Percentiles rank a stretch among this genome's conserved stretches.
phyloP scores from a whole-genome alignment of 2,329 filamentous ascomycete species.

The Elsinoe arachidis region DNA sequence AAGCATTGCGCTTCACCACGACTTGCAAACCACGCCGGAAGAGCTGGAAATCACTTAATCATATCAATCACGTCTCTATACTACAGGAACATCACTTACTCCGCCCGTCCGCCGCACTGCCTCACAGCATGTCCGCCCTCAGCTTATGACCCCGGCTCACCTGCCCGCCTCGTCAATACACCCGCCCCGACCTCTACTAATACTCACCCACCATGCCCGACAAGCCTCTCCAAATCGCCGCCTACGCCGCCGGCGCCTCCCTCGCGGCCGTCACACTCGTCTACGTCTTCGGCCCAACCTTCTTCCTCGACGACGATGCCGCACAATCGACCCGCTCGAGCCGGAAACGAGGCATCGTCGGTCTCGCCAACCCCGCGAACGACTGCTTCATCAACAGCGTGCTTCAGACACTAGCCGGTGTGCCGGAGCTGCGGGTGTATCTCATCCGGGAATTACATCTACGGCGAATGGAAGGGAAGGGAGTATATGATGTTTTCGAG shows the following conservation, averaged over 20 bases:
- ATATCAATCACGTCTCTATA: neutral
- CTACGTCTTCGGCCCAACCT: constrained; percentile 97
- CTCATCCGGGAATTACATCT: constrained; percentile 86
- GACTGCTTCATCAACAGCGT: constrained; percentile 82
- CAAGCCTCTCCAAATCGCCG: constrained; percentile 72
- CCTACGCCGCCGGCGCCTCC: constrained; percentile 90
- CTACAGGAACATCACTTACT: no score
- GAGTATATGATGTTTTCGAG: constrained; percentile 55
- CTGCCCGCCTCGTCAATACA: neutral
- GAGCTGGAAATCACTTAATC: neutral
- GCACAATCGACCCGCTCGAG: constrained; percentile 45
- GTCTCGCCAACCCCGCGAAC: constrained; percentile 83
- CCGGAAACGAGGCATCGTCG: constrained; percentile 81
- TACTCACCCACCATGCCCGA: constrained; percentile 56
- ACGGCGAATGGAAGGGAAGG: constrained; percentile 66
- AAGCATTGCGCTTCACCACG: neutral
- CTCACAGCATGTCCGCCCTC: no score
- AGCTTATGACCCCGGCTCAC: neutral
- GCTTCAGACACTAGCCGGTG: constrained; percentile 81
- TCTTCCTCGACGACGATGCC: constrained; percentile 79
- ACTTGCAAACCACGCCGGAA: neutral
- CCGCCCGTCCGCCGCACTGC: no score
- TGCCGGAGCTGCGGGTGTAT: constrained; percentile 82
- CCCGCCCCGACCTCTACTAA: neutral
- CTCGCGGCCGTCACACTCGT: constrained; percentile 90